These are phyloP conservation scores for Microbotryomycetes sp. DNA, from an alignment of 1,284 basidiomycete species.

Conservation along the genomic window DNA sequence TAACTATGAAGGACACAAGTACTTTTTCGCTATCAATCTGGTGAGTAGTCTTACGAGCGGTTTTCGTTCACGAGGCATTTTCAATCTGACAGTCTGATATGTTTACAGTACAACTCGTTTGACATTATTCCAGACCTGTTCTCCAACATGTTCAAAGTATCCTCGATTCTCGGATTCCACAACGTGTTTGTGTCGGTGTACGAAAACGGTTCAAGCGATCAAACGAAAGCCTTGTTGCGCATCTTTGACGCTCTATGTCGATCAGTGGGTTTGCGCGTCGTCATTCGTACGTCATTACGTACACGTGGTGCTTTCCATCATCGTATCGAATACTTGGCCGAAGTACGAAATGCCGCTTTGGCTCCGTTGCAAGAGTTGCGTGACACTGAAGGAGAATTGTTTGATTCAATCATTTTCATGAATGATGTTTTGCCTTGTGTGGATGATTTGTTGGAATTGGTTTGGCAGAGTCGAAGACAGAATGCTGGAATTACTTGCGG, in stretches of 20 bases:
- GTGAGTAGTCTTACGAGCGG: slow-evolving; percentile 75
- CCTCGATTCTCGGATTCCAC: slow-evolving; percentile 82
- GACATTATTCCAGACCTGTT: slow-evolving; percentile 93
- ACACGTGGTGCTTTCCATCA: slow-evolving; percentile 94
- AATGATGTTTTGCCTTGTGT: slow-evolving; percentile 89
- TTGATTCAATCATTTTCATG: slow-evolving; percentile 95
- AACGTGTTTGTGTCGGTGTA: slow-evolving; percentile 96
- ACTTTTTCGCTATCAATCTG: slow-evolving; percentile 98
- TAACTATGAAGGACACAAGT: slow-evolving; percentile 63
- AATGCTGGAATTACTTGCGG: slow-evolving; percentile 96
- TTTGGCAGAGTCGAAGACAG: slow-evolving; percentile 82
- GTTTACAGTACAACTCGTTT: slow-evolving; percentile 51
- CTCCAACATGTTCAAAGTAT: slow-evolving; percentile 85
- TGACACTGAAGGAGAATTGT: slow-evolving; percentile 80
- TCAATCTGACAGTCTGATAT: neutral
- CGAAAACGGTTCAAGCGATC: slow-evolving; percentile 93
- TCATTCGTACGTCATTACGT: slow-evolving; percentile 81
- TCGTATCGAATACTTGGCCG: slow-evolving; percentile 94
- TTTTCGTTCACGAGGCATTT: neutral
- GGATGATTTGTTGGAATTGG: slow-evolving; percentile 89
- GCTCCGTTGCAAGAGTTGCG: slow-evolving; percentile 85
- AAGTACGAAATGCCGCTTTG: slow-evolving; percentile 90
- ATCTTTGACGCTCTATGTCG: slow-evolving; percentile 86
- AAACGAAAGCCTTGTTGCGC: slow-evolving; percentile 86
- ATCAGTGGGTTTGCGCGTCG: slow-evolving; percentile 79